Evolutionary conservation across 495 filamentous ascomycete species (phyloP).

Genomic region (Haplographium delicatum): DNA sequence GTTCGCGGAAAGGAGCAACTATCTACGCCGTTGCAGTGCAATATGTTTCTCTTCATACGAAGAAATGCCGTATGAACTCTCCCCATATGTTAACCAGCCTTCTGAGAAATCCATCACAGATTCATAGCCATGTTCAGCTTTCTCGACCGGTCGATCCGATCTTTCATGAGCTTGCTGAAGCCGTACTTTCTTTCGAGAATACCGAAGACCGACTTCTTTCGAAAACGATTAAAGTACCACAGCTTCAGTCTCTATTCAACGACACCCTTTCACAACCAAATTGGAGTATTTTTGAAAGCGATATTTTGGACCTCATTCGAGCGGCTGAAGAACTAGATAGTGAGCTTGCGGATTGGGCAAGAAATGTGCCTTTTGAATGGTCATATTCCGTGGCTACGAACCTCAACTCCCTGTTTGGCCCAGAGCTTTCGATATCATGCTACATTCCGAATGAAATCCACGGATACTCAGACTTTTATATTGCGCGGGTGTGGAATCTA

Average conservation of each 20-base stretch:
- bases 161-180: neutral
- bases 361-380: neutral
- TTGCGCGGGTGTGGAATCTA: constrained; percentile 11
- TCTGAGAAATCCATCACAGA: constrained; percentile 1
- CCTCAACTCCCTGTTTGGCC: neutral
- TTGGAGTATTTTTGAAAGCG: neutral
- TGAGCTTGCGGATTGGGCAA: constrained; percentile 7
- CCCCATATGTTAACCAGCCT: neutral
- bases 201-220: constrained; percentile 11
- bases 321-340: constrained; percentile 1
- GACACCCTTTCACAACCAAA: neutral
- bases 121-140: constrained; percentile 8
- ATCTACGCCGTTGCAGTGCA: neutral
- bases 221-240: constrained; percentile 4
- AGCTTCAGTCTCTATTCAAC: constrained; percentile 7
- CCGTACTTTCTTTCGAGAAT: neutral
- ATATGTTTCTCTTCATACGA: constrained; percentile 11
- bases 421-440: neutral
- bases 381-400: neutral
- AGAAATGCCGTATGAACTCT: constrained; percentile 5
- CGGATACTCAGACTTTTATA: constrained; percentile 5
- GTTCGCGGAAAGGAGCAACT: constrained; percentile 4
- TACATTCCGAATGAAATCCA: constrained; percentile 5
- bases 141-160: constrained; percentile 10
- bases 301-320: neutral